Base-by-base conservation (phyloP, 1,139 yeast genomes). In the Sugiyamaella grinbergsii region DNA sequence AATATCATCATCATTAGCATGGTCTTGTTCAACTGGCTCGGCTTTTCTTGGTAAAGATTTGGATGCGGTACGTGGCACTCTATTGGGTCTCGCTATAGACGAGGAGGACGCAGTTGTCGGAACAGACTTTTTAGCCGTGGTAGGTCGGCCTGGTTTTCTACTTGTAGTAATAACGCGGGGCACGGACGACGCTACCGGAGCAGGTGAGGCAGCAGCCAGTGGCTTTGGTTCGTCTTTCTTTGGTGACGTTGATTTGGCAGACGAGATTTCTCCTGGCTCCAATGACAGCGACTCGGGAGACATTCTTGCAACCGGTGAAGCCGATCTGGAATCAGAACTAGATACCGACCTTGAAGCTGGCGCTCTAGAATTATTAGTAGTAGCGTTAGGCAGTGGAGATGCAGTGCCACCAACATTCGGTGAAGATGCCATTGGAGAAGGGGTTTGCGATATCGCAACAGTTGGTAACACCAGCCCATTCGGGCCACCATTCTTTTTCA, bases 1-100 rank as follows among this genome's bases (percentile, higher is more conserved):
- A 6, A 54, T 64, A n/a, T 60, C 65, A 24, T 51, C 51, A 6
- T 32, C 50, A 18, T 31, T 24, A 20, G 22, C 13, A n/a, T 40
- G 46, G n/a, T 23, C 38, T 6, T 29, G 5, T 20, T 39, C 43
- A 7, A 20, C 18, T 19, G 50, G 28, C n/a, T 24, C 46, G 2
- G 40, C 18, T 16, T 49, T 49, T 23, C 28, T 39, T 3, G 49
- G 55, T 19, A 49, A 18, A 2, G 53, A 42, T 36, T 53, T 53
- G 6, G 56, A 37, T 3, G 53, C 54, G 5, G 42, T 42, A 11
- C 40, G 42, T 3, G 36, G 31, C 5, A 33, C 15, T 23, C 41
- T 5, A 11, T 20, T 38, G 10, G 26, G 50, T 20, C n/a, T 32
- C 15, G 38, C 24, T 8, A 22, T 32, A 8, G 37, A n/a, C 26